Evolutionary conservation across 2,329 filamentous ascomycete species (phyloP), one percentile per base, ranked within the genome.

Genomic region (Myriosclerotinia curreyana): DNA sequence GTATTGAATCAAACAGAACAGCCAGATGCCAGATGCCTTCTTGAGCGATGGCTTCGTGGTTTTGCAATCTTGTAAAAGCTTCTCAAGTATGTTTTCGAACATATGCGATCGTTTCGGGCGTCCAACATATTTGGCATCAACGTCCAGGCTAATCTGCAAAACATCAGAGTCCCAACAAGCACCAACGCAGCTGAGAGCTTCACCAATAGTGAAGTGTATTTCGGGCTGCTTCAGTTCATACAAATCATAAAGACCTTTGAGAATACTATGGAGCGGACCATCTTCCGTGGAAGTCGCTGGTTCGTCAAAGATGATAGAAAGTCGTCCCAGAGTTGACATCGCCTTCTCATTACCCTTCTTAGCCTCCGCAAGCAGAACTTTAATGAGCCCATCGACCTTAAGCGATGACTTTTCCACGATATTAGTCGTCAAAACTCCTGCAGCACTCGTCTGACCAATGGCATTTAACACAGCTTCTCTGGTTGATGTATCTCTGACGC

Each of bases 11-110:
- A 98, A 78, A 72, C 90, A 96, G 65, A 98, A 87, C 0, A 98
- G 83, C 95, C 95, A 98, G 70, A 99, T 96, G 0, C 92, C 92
- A 0, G 93, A 94, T 3, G 94, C 92, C 74, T 96, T 96, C 70
- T 92, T 87, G 5, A 97, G 80, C 0, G 92, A 90, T 0, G 95
- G 95, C 72, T 97, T 97, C 0, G 91, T 92, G 11, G 88, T 86
- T 71, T 89, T 88, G 77, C 90, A 95, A 71, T 95, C 89, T 2
- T 79, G 78, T 54, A 98, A 81, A 2, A 96, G 82, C 73, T 88
- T 92, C 65, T 90, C 84, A 6, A 96, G 72, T 69, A 77, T 71
- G 66, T 53, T 75, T 69, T 64, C 67, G 3, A 75, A 56, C 1
- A 74, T 74, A 1, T 77, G 74, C 1, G 80, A 73, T 5, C 79